A percentile compares a stretch with the other conserved stretches of the same genome.
Conservation (phyloP, 2,329 filamentous ascomycete genomes). For the Nannizziopsis barbatae region DNA sequence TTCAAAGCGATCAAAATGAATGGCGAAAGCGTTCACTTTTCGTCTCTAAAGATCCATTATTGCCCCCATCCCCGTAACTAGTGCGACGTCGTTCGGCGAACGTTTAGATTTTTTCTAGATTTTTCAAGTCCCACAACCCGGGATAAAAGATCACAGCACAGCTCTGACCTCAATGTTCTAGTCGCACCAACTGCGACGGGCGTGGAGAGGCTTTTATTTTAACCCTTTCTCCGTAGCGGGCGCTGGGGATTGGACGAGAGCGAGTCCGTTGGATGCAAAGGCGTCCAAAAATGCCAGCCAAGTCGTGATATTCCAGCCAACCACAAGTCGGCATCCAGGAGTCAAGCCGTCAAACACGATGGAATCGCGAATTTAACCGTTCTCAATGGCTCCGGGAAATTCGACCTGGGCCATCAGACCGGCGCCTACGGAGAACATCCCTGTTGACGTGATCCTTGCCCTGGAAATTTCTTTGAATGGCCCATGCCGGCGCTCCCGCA, state of each 20-base stretch:
- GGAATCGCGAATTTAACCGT: background rate
- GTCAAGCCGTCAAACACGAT: background rate
- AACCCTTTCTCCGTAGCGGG: background rate
- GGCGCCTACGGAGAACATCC: constrained; percentile 8
- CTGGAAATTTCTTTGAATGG: constrained; percentile 1
- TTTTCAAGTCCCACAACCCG: background rate
- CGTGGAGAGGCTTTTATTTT: background rate
- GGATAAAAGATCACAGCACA: background rate
- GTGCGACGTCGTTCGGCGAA: constrained; percentile 10
- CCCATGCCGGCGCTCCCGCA: constrained; percentile 1
- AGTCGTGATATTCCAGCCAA: constrained; percentile 1
- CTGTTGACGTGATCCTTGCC: background rate
- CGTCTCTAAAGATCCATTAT: background rate
- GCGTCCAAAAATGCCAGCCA: background rate
- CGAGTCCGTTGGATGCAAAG: background rate
- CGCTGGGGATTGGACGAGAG: background rate
- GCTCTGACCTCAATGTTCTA: background rate
- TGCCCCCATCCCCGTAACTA: background rate
- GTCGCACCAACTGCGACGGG: constrained; percentile 4
- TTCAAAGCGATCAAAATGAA: background rate
- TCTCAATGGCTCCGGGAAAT: background rate
- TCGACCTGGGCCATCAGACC: constrained; percentile 6
- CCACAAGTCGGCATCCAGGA: background rate
- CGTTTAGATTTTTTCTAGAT: background rate
- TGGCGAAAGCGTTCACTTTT: background rate